Evolutionary conservation across 257 asterid species (phyloP).

Genomic region (Solanum megistacrolobum): DNA sequence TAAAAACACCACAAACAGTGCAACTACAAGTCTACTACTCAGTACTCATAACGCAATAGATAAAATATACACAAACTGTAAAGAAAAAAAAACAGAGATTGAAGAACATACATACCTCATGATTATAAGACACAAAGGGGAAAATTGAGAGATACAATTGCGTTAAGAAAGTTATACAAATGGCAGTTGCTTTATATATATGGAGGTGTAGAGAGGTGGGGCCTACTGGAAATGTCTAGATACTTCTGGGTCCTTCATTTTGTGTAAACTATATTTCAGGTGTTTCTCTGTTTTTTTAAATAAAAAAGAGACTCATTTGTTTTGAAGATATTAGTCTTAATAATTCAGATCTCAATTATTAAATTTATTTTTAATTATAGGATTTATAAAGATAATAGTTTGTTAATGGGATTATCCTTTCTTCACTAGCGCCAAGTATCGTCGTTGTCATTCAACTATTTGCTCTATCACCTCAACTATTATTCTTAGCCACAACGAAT

Average conservation of each 20-base stretch:
- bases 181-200: background rate
- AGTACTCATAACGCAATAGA: background rate
- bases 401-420: background rate
- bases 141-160: background rate
- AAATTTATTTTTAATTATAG: no score
- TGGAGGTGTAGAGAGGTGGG: background rate
- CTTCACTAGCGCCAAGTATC: no score
- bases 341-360: background rate
- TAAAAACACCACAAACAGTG: background rate
- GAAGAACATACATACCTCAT: background rate
- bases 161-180: background rate
- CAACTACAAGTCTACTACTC: background rate
- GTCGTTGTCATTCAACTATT: background rate
- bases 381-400: background rate
- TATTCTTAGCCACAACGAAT: no score
- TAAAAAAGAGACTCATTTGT: background rate
- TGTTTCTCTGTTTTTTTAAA: background rate
- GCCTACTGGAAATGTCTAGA: conserved; percentile 28
- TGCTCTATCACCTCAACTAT: background rate
- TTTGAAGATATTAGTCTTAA: no score
- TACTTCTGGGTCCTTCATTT: conserved; percentile 4
- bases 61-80: background rate
- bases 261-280: background rate
- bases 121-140: background rate
- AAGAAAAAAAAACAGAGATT: background rate